Percentiles rank a stretch among this genome's conserved stretches.
phyloP scores from a whole-genome alignment of 2,329 filamentous ascomycete species.

The Botrytis byssoidea region DNA sequence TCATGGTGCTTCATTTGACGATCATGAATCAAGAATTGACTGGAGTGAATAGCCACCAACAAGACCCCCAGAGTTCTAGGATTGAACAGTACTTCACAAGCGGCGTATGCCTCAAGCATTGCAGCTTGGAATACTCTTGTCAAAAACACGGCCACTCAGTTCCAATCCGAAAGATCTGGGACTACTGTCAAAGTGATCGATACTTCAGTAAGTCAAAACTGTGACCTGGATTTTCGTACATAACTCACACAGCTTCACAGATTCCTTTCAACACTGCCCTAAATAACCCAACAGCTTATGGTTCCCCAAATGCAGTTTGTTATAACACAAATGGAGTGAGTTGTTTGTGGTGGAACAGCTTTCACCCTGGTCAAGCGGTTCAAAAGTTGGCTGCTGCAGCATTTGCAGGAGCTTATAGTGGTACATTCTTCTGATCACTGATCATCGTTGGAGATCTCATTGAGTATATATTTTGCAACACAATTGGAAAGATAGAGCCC shows the following conservation, averaged over 20 bases:
- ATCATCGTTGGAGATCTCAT: neutral
- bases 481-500: neutral
- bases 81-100: neutral
- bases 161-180: conserved; percentile 14
- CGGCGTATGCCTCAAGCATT: conserved; percentile 3
- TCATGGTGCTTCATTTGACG: neutral
- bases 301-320: conserved; percentile 18
- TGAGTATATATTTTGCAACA: neutral
- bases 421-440: conserved; percentile 8
- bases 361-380: conserved; percentile 24
- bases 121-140: conserved; percentile 8
- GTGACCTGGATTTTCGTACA: too few relatives aligned
- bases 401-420: neutral
- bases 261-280: conserved; percentile 15
- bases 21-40: neutral
- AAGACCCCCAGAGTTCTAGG: conserved; percentile 1
- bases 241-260: neutral
- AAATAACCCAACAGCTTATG: conserved; percentile 22
- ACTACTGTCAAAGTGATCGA: conserved; percentile 16
- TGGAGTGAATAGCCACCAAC: neutral
- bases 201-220: conserved; percentile 1
- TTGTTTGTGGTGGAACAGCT: conserved; percentile 25
- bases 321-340: conserved; percentile 21
- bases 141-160: neutral
- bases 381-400: conserved; percentile 22